Base-by-base conservation (phyloP, 495 filamentous ascomycete species). In the Melanomma pulvis-pyrius region DNA sequence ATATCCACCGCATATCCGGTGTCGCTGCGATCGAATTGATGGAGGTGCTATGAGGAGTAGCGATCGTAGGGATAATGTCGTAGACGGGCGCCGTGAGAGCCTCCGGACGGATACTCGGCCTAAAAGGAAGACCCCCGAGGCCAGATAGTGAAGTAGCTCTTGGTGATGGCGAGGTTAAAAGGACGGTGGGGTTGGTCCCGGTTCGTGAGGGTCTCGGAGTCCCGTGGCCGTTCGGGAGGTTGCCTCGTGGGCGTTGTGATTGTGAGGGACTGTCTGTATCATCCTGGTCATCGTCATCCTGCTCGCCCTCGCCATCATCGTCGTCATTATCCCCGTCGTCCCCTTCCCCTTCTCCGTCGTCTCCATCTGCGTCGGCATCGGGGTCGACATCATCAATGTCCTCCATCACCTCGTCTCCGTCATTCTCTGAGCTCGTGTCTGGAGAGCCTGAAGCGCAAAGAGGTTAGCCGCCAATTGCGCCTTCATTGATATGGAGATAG, bases 21-120 rank as follows among this genome's bases (percentile, higher is more conserved):
- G 94, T 99, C 34, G 94, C 85, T 25, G 92, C 87, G 48, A 98
- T 83, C 2, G 92, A 88, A 72, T 99, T 99, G 79, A 99, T 91
- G 34, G 92, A 97, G 13, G 94, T 99, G 62, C 90, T 89, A 75
- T 96, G 92, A 3, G 94, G 94, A 1, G 94, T 94, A 15, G 94
- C 94, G 75, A 97, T 97, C 24, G 96, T 98, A 7, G 94, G 94
- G 7, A 93, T 89, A 46, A 99, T 96, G 76, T 99, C 94, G 82
- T 98, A 99, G 15, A 87, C 87, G 28, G 82, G 77, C n/a, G 96
- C 94, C 8, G 85, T 89, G 25, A 93, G 80, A 48, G 86, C 91
- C 72, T 96, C 96, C 29, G 88, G 77, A n/a, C 91, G 88, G 32
- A 93, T 81, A 44, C 78, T 84, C 0, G 90, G 92, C 30, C 86